Base-by-base conservation (phyloP, 331 rosid species). In the Pyracantha coccinea region DNA sequence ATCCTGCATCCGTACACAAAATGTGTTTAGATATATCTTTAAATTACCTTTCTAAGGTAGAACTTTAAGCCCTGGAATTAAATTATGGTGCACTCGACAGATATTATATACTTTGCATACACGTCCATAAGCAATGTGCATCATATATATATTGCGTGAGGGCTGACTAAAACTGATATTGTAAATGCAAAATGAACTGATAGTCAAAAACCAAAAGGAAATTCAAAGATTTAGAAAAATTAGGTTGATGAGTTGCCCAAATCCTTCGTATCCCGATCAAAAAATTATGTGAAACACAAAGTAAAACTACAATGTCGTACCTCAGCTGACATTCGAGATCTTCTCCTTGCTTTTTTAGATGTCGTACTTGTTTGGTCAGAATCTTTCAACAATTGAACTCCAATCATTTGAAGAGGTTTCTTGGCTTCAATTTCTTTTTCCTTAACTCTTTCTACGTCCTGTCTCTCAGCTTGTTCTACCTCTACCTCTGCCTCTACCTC, bases 331-430 rank as follows among this genome's bases (percentile, higher is more conserved):
- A 77, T 31, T 38, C 84, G 86, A 71, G 87, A 58, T 74, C 66
- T 83, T 61, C 83, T 87, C 83, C 76, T 91, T 19, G 75, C 84
- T 84, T 90, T 92, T 82, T 91, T 92, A 71, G 96, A 92, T 67
- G 81, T 61, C 54, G 88, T n/a, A 62, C 87, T 80, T 35, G 80
- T 77, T 80, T 79, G 89, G 67, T 88, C 91, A 61, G 86, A 80
- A 84, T 94, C 99, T 86, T 94, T 92, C 83, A 94, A 81, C 80
- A 94, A 71, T 74, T 94, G 97, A 66, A 94, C 87, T 68, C 99
- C 99, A 73, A 94, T 92, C 99, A 94, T 94, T 84, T 94, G 97
- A 83, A 92, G 96, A 81, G 99, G 91, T 63, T 78, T 90, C 83
- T 92, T 86, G 68, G 91, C 83, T 92, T 87, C 96, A 78, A 77